A percentile compares a stretch with the other conserved stretches of the same genome.
phyloP scores from a whole-genome alignment of 2,329 filamentous ascomycete genomes.

The Lasiodiplodia citricola region DNA sequence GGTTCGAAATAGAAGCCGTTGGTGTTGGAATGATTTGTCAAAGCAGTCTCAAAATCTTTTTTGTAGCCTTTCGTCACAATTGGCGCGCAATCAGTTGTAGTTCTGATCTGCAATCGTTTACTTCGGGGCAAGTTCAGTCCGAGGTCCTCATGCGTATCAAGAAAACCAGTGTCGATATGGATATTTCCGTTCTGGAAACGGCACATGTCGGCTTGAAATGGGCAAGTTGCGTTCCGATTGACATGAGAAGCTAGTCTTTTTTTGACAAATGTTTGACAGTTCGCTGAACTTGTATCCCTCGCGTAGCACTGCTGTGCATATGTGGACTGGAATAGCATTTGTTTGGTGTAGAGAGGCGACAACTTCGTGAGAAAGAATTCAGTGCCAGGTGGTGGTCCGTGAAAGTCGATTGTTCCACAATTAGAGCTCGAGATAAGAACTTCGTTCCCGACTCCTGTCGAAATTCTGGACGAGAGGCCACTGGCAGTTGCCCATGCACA shows the following conservation, averaged over 20 bases:
- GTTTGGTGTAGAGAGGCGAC: accelerated
- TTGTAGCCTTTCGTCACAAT: background rate
- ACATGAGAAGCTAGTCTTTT: constrained; percentile 14
- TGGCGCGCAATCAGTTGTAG: constrained; percentile 27
- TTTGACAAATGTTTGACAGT: constrained; percentile 24
- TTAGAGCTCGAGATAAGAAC: background rate
- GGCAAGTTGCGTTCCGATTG: constrained; percentile 27
- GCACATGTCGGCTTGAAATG: constrained; percentile 29
- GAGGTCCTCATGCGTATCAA: constrained; percentile 32
- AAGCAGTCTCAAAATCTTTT: background rate
- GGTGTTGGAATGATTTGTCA: too few species aligned
- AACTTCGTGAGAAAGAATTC: too few species aligned
- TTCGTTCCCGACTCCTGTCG: constrained; percentile 11
- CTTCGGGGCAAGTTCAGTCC: constrained; percentile 32
- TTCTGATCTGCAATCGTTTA: constrained; percentile 25
- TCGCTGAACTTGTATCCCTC: background rate
- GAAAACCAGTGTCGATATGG: constrained; percentile 30
- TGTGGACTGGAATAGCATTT: background rate
- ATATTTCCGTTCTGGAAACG: constrained; percentile 27
- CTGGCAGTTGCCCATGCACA: constrained; percentile 17
- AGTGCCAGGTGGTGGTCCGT: too few species aligned
- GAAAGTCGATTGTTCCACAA: too few species aligned
- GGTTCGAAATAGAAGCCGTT: too few species aligned
- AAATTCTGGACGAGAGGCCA: constrained; percentile 25
- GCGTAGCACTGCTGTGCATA: constrained; percentile 20